Percentiles rank a stretch among this genome's conserved stretches.
phyloP scores from a whole-genome alignment of 2,329 filamentous ascomycete species.

The Podosphaera leucotricha region DNA sequence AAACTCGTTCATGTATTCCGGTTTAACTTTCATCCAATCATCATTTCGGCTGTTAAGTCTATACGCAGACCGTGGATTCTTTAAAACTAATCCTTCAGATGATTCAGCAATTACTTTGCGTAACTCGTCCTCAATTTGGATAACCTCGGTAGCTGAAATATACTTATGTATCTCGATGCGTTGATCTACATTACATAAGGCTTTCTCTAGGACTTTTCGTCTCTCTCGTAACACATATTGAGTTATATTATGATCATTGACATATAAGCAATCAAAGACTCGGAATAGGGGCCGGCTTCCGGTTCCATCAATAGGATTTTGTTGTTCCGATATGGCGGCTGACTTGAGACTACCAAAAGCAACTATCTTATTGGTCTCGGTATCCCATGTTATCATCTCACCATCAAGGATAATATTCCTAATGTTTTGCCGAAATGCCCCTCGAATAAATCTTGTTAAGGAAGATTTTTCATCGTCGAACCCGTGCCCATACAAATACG shows the following conservation, averaged over 20 bases:
- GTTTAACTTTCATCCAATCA: conserved; percentile 97
- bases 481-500: conserved; percentile 68
- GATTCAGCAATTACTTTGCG: conserved; percentile 66
- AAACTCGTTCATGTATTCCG: conserved; percentile 93
- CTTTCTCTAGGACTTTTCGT: conserved; percentile 45
- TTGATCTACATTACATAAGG: conserved; percentile 45
- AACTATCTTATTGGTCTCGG: conserved; percentile 59
- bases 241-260: conserved; percentile 63
- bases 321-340: conserved; percentile 58
- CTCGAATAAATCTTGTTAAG: conserved; percentile 54
- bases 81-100: conserved; percentile 76
- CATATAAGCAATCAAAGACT: conserved; percentile 74
- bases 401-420: conserved; percentile 80
- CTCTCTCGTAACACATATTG: conserved; percentile 66
- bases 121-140: conserved; percentile 56
- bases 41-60: conserved; percentile 73
- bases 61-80: conserved; percentile 78
- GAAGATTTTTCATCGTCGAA: conserved; percentile 53
- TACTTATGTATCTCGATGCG: conserved; percentile 67
- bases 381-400: conserved; percentile 98
- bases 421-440: conserved; percentile 56
- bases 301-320: conserved; percentile 36
- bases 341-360: conserved; percentile 87
- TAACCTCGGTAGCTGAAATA: conserved; percentile 36
- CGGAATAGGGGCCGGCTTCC: conserved; percentile 56